Evolutionary conservation across 176 grass and related monocot species (phyloP).

Genomic region (Triticum timopheevii): DNA sequence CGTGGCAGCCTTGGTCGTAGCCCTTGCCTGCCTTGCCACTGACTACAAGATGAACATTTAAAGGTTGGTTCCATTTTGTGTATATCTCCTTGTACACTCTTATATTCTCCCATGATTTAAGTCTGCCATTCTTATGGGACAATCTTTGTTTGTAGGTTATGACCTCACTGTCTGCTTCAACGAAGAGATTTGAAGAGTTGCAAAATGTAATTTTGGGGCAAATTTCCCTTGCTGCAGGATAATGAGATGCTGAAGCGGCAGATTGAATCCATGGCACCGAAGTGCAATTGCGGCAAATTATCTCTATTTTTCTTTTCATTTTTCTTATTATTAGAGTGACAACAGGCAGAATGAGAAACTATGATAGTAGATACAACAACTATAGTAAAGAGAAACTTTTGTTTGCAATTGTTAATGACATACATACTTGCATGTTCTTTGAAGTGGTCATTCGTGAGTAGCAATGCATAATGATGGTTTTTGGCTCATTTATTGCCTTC

Average conservation of each 20-base stretch:
- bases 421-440: neutral
- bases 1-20: constrained; percentile 77
- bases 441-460: neutral
- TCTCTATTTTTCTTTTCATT: neutral
- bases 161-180: too few species aligned
- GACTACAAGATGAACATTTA: constrained; percentile 66
- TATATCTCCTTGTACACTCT: neutral
- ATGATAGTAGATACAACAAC: neutral
- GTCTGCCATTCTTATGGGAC: neutral
- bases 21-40: constrained; percentile 74
- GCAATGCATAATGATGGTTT: neutral
- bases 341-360: neutral
- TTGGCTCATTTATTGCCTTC: neutral
- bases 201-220: too few species aligned
- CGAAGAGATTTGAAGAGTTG: too few species aligned
- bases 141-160: too few species aligned
- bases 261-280: too few species aligned
- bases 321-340: neutral
- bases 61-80: constrained; percentile 42
- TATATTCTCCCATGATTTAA: neutral
- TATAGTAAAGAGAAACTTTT: neutral
- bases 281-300: too few species aligned
- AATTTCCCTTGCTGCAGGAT: too few species aligned
- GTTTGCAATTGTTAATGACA: neutral
- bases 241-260: too few species aligned